Conservation (phyloP, 495 filamentous ascomycete species). For the Halenospora varia region DNA sequence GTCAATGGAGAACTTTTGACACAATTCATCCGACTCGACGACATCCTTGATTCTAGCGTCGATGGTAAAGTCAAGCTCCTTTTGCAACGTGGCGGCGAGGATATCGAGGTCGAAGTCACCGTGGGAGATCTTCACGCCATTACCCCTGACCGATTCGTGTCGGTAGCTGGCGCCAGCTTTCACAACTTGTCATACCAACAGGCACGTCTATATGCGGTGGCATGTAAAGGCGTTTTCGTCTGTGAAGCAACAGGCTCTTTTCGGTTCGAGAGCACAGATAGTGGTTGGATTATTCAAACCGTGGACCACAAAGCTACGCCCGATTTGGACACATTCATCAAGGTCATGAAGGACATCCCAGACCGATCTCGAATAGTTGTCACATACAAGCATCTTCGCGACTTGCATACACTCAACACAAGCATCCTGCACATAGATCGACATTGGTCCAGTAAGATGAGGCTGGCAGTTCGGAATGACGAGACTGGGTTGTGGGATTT, state of each 20-base stretch:
- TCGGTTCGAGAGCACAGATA: constrained; percentile 83
- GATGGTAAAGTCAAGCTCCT: constrained; percentile 67
- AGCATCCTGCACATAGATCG: constrained; percentile 89
- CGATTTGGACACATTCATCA: constrained; percentile 82
- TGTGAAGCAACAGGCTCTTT: constrained; percentile 96
- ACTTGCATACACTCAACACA: constrained; percentile 91
- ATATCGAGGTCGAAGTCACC: constrained; percentile 77
- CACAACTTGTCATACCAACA: constrained; percentile 96
- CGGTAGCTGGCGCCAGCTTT: constrained; percentile 89
- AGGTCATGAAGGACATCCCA: constrained; percentile 85
- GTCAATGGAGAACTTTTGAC: constrained; percentile 94
- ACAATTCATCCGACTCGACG: constrained; percentile 89
- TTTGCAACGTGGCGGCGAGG: constrained; percentile 82
- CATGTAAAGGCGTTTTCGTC: constrained; percentile 87
- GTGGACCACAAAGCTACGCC: constrained; percentile 87
- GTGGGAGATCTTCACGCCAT: constrained; percentile 93
- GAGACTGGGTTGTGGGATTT: constrained; percentile 93
- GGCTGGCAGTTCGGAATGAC: constrained; percentile 88
- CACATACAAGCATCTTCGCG: constrained; percentile 91
- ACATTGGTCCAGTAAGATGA: constrained; percentile 94
- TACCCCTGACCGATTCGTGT: constrained; percentile 92
- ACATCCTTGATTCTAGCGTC: constrained; percentile 86
- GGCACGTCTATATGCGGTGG: constrained; percentile 87
- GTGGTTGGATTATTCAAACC: constrained; percentile 86
- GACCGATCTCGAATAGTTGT: constrained; percentile 88